A percentile compares a stretch with the other conserved stretches of the same genome.
Evolutionary conservation across 1,139 yeast genomes (phyloP).

Genomic region (Taphrina populina): DNA sequence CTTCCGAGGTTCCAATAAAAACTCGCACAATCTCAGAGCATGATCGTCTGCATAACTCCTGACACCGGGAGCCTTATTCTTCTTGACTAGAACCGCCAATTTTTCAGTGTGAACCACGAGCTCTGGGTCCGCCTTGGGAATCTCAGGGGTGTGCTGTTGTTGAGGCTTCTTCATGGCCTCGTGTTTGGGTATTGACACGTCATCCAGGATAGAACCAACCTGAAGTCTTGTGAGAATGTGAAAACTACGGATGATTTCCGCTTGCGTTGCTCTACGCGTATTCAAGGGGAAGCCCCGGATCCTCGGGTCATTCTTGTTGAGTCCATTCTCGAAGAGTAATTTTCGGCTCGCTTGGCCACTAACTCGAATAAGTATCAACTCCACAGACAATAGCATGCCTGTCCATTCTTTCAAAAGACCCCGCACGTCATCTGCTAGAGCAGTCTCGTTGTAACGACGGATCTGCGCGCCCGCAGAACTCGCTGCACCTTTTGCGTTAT

Average conservation of each 20-base stretch:
- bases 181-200: conserved; percentile 43
- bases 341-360: conserved; percentile 69
- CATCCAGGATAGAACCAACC: conserved; percentile 52
- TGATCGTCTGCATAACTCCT: conserved; percentile 62
- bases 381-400: conserved; percentile 57
- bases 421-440: conserved; percentile 71
- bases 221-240: conserved; percentile 64
- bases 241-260: conserved; percentile 85
- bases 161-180: conserved; percentile 40
- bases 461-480: conserved; percentile 92
- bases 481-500: conserved; percentile 90
- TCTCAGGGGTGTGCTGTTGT: conserved; percentile 38
- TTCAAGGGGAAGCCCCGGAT: conserved; percentile 78
- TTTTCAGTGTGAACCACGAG: conserved; percentile 58
- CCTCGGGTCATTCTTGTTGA: conserved; percentile 54
- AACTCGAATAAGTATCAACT: conserved; percentile 77
- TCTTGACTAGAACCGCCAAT: conserved; percentile 59
- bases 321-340: conserved; percentile 58
- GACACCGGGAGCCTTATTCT: conserved; percentile 75
- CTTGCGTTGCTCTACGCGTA: conserved; percentile 80
- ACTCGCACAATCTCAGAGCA: conserved; percentile 44
- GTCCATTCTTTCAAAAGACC: conserved; percentile 68
- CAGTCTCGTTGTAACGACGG: conserved; percentile 86
- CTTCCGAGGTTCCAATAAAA: conserved; percentile 55
- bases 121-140: conserved; percentile 38